A percentile compares a stretch with the other conserved stretches of the same genome.
Evolutionary conservation across 139 green algal genomes (phyloP).

Genomic region (Dunaliella sp.): DNA sequence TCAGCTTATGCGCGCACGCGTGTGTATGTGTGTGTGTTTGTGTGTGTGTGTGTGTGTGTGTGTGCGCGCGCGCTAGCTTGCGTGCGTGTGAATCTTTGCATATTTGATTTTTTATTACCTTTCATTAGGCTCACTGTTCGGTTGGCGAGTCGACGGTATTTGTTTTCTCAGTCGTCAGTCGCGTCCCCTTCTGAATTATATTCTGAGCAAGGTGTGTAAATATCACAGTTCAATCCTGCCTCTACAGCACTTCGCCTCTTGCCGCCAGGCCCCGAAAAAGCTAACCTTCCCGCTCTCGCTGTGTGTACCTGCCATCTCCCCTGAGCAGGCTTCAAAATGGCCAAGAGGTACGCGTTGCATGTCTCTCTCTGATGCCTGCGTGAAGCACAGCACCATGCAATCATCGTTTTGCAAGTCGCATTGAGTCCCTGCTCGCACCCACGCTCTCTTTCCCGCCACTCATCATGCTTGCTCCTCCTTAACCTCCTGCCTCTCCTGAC

Average conservation of each 20-base stretch:
- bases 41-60: not conserved
- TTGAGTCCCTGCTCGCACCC: too few species aligned
- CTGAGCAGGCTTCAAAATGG: constrained; percentile 10
- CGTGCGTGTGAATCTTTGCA: not conserved
- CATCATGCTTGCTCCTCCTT: not conserved
- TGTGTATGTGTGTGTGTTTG: not conserved
- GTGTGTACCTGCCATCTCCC: too few species aligned
- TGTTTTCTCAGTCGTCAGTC: not conserved
- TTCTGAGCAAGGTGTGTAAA: too few species aligned
- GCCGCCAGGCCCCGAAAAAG: not conserved
- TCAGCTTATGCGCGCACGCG: not conserved
- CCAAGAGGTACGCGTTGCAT: constrained; percentile 24
- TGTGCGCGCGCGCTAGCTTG: not conserved
- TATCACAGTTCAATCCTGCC: not conserved
- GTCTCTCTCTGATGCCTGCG: too few species aligned
- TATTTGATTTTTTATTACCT: not conserved
- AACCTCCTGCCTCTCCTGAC: constrained; percentile 1
- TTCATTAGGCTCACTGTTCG: not conserved
- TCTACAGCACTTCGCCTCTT: not conserved
- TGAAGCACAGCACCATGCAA: too few species aligned
- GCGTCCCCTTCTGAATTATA: too few species aligned
- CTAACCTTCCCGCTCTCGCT: not conserved
- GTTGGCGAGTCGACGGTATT: not conserved
- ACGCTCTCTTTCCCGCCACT: too few species aligned
- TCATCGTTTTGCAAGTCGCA: too few species aligned